Conservation (phyloP, 331 rosid species). For the Malus hybrid region DNA sequence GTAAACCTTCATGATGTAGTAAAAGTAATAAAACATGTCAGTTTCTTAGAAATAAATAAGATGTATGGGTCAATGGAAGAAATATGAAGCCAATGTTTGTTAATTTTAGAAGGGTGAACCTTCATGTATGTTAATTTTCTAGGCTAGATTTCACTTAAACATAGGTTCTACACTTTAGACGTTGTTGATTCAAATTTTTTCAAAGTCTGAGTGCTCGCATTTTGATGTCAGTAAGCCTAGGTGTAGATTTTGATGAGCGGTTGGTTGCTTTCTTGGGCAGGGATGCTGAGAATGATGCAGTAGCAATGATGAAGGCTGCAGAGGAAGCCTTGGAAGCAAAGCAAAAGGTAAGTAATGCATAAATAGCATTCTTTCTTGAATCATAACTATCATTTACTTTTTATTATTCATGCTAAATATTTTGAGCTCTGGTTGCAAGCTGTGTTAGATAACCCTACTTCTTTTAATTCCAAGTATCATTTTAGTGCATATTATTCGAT, state of each 20-base stretch:
- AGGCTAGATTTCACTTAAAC: background rate
- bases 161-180: background rate
- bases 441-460: background rate
- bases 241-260: conserved; percentile 26
- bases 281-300: conserved; percentile 69
- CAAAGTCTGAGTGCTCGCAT: background rate
- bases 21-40: background rate
- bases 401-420: background rate
- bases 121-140: background rate
- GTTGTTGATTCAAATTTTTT: background rate
- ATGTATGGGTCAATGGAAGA: background rate
- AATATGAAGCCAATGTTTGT: background rate
- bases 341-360: conserved; percentile 54
- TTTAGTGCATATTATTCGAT: background rate
- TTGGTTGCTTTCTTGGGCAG: conserved; percentile 40
- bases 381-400: background rate
- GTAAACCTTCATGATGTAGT: background rate
- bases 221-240: conserved; percentile 8
- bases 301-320: conserved; percentile 80
- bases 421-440: background rate
- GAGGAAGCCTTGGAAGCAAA: conserved; percentile 75
- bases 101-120: background rate
- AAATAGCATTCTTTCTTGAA: background rate
- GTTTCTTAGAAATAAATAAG: background rate
- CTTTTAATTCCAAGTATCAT: background rate